Evolutionary conservation across 2,329 filamentous ascomycete genomes (phyloP).

Genomic region (Colletotrichum horii): DNA sequence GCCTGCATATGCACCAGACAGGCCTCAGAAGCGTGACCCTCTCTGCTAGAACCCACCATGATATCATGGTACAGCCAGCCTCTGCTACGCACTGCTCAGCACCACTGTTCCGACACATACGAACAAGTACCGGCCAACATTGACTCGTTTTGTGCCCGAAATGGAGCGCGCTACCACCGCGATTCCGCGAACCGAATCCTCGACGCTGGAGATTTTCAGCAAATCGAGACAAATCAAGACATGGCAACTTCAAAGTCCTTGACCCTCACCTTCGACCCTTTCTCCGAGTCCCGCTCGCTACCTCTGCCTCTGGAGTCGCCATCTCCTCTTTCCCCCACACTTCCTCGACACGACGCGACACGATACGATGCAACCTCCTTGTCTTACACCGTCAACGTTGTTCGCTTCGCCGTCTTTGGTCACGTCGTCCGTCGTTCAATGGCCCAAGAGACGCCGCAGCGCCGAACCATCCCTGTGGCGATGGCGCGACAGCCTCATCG

Average conservation of each 20-base stretch:
- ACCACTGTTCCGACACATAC: neutral
- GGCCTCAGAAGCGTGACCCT: constrained; percentile 13
- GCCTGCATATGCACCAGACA: constrained; percentile 17
- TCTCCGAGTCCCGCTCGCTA: constrained; percentile 3
- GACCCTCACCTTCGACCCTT: neutral
- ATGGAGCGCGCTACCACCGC: neutral
- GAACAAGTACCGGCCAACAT: constrained; percentile 16
- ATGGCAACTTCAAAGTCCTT: neutral
- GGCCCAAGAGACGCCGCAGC: neutral
- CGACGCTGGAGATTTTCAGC: neutral
- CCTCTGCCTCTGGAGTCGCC: neutral
- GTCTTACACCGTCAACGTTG: constrained; percentile 3
- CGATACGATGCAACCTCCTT: constrained; percentile 10
- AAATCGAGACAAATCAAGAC: neutral
- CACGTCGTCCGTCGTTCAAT: neutral
- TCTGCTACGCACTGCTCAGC: neutral
- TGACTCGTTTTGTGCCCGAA: constrained; percentile 6
- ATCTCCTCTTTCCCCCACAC: constrained; percentile 11
- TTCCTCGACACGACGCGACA: constrained; percentile 7
- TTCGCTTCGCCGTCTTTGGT: neutral
- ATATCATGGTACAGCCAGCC: constrained; percentile 19
- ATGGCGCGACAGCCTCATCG: constrained; percentile 6
- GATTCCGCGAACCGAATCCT: constrained; percentile 1
- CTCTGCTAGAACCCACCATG: constrained; percentile 11
- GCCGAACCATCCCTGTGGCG: neutral